phyloP scores from a whole-genome alignment of 2,329 filamentous ascomycete genomes.

The Pseudogymnoascus sp. region DNA sequence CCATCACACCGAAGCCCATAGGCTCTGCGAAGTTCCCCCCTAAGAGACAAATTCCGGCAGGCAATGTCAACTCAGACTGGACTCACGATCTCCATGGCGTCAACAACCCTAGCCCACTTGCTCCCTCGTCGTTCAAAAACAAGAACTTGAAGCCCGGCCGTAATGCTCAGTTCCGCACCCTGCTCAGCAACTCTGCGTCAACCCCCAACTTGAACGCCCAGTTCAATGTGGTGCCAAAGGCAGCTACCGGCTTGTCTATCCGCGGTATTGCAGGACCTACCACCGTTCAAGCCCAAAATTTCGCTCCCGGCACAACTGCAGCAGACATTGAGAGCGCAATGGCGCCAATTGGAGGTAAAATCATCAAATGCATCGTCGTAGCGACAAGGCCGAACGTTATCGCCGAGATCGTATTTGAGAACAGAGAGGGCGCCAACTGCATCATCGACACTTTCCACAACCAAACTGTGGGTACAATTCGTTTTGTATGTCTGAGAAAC shows the following conservation, averaged over 20 bases:
- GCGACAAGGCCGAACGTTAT: conserved; percentile 64
- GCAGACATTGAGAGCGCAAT: conserved; percentile 78
- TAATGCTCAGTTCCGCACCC: conserved; percentile 19
- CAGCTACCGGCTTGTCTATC: conserved; percentile 54
- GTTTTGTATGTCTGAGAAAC: neutral
- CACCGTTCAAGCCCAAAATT: conserved; percentile 69
- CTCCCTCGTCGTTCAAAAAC: conserved; percentile 33
- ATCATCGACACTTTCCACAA: conserved; percentile 72
- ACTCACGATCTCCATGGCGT: conserved; percentile 58
- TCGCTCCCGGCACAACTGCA: conserved; percentile 71
- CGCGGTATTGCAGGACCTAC: conserved; percentile 65
- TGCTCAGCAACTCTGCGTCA: conserved; percentile 24
- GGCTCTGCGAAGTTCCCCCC: conserved; percentile 21
- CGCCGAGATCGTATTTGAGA: conserved; percentile 68
- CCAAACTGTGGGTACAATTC: conserved; percentile 52
- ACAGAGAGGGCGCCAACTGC: conserved; percentile 62
- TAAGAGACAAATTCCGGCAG: conserved; percentile 33
- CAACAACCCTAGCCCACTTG: conserved; percentile 34
- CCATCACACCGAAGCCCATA: conserved; percentile 3
- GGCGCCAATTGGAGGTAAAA: conserved; percentile 62
- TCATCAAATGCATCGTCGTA: conserved; percentile 59
- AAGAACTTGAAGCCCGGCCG: conserved; percentile 19
- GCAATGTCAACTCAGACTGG: conserved; percentile 61
- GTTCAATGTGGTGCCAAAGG: conserved; percentile 28
- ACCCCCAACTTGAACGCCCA: conserved; percentile 27